Base-by-base conservation (phyloP, 768 basidiomycete species). In the Saitozyma podzolica region DNA sequence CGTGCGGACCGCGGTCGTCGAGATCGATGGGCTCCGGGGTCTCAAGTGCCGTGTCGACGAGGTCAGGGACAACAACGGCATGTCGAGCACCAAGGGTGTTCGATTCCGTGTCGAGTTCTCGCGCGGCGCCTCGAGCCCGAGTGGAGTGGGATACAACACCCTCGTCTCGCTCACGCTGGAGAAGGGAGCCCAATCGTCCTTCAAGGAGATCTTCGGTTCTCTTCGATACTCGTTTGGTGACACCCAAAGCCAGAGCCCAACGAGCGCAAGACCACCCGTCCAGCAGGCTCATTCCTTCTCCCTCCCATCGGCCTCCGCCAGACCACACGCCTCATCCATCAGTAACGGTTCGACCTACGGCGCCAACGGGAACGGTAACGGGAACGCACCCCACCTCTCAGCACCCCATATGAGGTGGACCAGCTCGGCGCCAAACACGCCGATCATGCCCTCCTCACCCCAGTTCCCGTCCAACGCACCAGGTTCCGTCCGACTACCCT, bases 51-150 rank as follows among this genome's bases (percentile, higher is more conserved):
- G 85, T 47, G 80, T 89, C 48, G 85, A 89, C 43, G 89, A 92
- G 68, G 79, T 84, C 56, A 83, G 82, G 61, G 88, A 88, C 64
- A 81, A 83, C 3, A 80, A 81, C 48, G 85, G 85, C 6, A 80
- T 83, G 14, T 81, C 85, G 79, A 80, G 83, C 6, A 80, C 84
- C 65, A 94, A 91, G 76, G 83, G 86, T 19, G 87, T 88, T 43
- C 86, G 86, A 67, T 97, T 98, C 82, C 85, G 88, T 60, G 88
- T 93, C 42, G 92, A 95, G 74, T 82, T 93, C 68, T 82, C 84
- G 41, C 58, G 74, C 29, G 76, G 78, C 5, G 83, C 80, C 50
- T 62, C 67, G 14, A 61, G 65, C n/a, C 64, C 72, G 8, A 59
- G 59, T 16, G 63, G 67, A 8, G 61, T 52, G 14, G 85, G 81